Evolutionary conservation across 306 rosid species (phyloP), one percentile per base, ranked within the genome.

Genomic region (Cyclanthera cordifolia): DNA sequence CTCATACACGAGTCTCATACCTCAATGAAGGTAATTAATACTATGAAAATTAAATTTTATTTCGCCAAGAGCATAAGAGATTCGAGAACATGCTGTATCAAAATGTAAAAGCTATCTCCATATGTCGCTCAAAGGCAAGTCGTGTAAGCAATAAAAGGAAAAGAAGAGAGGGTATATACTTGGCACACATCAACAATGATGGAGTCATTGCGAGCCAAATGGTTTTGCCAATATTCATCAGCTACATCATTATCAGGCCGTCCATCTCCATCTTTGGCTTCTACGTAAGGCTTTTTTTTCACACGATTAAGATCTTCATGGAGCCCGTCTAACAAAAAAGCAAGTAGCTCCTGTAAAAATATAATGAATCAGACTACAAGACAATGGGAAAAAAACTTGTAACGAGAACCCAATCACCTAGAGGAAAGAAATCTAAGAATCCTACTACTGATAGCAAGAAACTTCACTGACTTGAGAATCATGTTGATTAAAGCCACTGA

Each of bases 231-330:
- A 76, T 94, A 94, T 76, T 88, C 99, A 82, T 94, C 91, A 24
- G 97, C 99, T 27, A 94, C 80, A 73, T 94, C 95, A 69, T 81
- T 85, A 86, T 90, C 97, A 3, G 80, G 77, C 47, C 86, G 87
- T 73, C 76, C 87, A 79, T 88, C 97, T 72, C 83, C 95, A 79
- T 94, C 97, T 80, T 90, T 90, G 72, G 70, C 97, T 94, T 94
- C 97, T 49, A 80, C 57, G 69, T 94, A 94, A 74, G 99, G 99
- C 89, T 94, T 94, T 67, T 91, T 83, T 77, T 90, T 94, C 67
- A 94, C 99, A 85, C 95, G 96, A 69, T 94, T 94, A 72, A 94
- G 89, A 85, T 94, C 99, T 81, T 94, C 99, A 61, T 94, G 99
- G 54, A 94, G 96, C 73, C 99, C 99, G 59, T 94, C 97, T 91